Percentiles rank a stretch among this genome's conserved stretches.
Conservation (phyloP, 768 basidiomycete genomes). For the Phaeolepiota aurea region DNA sequence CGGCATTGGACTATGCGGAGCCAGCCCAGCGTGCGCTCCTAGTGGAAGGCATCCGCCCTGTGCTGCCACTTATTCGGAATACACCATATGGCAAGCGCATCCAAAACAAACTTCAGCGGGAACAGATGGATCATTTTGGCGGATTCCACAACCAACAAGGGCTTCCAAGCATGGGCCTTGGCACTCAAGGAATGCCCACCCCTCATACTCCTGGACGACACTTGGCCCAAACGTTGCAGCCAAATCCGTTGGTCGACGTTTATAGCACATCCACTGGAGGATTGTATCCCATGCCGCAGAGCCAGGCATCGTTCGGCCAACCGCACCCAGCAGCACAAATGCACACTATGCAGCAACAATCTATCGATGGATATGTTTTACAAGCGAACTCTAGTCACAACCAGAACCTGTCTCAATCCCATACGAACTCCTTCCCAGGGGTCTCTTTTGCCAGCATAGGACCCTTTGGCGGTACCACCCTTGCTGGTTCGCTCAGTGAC, state of each 20-base stretch:
- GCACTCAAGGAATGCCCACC: conserved; percentile 45
- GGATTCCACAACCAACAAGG: conserved; percentile 54
- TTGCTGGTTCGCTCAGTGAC: conserved; percentile 51
- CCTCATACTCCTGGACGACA: conserved; percentile 41
- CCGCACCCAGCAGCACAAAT: conserved; percentile 45
- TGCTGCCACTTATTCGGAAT: conserved; percentile 95
- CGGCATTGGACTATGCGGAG: conserved; percentile 95
- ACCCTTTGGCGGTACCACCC: conserved; percentile 47
- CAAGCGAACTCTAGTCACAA: conserved; percentile 66
- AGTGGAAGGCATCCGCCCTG: conserved; percentile 97
- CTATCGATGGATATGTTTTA: conserved; percentile 77
- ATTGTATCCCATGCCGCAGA: conserved; percentile 50
- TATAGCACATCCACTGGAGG: conserved; percentile 50
- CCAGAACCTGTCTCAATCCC: conserved; percentile 51
- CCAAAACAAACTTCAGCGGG: conserved; percentile 95
- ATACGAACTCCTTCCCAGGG: conserved; percentile 50
- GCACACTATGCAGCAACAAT: conserved; percentile 57
- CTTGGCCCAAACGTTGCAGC: conserved; percentile 43
- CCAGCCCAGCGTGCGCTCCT: conserved; percentile 86
- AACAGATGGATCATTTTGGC: conserved; percentile 68
- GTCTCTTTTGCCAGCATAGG: conserved; percentile 40
- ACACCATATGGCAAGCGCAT: conserved; percentile 99
- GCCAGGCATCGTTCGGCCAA: conserved; percentile 50
- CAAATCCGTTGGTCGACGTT: conserved; percentile 54
- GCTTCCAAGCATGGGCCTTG: conserved; percentile 50